Evolutionary conservation across 1,139 yeast species (phyloP), one percentile per base, ranked within the genome.

Genomic region (Sugiyamaella neomexicana): DNA sequence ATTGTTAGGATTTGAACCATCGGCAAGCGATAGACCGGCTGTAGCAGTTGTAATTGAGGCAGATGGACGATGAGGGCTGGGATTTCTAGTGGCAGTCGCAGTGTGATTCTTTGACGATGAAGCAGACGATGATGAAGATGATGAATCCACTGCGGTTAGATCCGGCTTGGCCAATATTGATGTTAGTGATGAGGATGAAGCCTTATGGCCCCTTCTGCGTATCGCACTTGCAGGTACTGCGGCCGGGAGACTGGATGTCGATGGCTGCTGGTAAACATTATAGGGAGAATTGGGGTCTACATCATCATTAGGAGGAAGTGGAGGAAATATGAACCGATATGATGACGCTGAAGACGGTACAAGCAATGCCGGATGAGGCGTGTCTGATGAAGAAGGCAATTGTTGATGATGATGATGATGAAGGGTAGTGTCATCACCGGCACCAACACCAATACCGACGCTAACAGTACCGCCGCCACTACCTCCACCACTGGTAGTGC

Each of bases 1-100:
- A 32, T 34, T 34, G 8, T 13, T 34, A n/a, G 38, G n/a, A 12
- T 29, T 29, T 29, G 34, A 29, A 7, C 34, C 34, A 34, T 50
- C 49, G 23, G 41, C 39, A 17, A 53, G 53, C 12, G 56, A 53
- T 9, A 53, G 44, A 15, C 45, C 52, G 12, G 56, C 56, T 2
- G 56, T 53, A 6, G 56, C 56, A n/a, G 56, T 53, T 6, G 56
- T 53, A 7, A 53, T 53, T 2, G 56, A 53, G 20, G 56, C 53
- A 31, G 42, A 38, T 16, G 53, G 56, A 7, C 56, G 50, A 38
- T 53, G 56, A 10, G 56, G 56, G 25, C 56, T 53, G 2, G 41
- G 34, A 29, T 41, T 40, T 43, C 49, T 49, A 4, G 41, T 37
- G 13, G 51, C 34, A 29, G n/a, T 29, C n/a, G 34, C n/a, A 29